Conservation (phyloP, 768 basidiomycete species). For the Rhodotorula graminis region DNA sequence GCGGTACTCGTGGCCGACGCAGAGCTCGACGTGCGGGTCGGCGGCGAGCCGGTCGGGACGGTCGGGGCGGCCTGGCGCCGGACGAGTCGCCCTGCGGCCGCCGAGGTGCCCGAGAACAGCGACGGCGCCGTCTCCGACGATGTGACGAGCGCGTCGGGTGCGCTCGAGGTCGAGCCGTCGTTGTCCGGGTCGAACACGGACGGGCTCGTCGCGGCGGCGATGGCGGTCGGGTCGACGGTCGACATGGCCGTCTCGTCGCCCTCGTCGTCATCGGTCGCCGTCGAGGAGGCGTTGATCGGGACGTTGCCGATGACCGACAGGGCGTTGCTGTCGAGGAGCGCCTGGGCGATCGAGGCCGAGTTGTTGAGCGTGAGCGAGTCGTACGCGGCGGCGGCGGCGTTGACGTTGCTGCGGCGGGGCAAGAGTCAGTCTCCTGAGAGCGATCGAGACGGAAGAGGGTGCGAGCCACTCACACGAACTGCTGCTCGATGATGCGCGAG, state of each 20-base stretch:
- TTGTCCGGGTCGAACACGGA: constrained; percentile 1
- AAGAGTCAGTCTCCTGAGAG: neutral
- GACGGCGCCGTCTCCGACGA: neutral
- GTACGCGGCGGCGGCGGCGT: constrained; percentile 13
- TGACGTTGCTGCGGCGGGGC: constrained; percentile 16
- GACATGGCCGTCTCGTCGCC: neutral
- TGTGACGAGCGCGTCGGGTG: neutral
- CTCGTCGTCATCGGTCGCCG: neutral
- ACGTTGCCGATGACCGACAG: constrained; percentile 25
- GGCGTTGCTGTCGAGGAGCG: constrained; percentile 43
- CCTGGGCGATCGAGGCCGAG: constrained; percentile 48
- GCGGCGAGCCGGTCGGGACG: constrained; percentile 27
- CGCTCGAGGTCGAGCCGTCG: neutral
- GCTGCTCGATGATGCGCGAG: constrained; percentile 51
- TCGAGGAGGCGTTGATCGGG: constrained; percentile 5
- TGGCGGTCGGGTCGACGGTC: neutral
- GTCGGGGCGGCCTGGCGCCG: neutral
- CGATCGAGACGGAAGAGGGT: too few relatives aligned
- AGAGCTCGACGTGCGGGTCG: neutral
- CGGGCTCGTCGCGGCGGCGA: neutral
- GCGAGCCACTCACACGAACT: constrained; percentile 28
- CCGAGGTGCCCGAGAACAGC: neutral
- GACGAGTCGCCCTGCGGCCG: neutral
- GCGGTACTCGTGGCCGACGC: constrained; percentile 23
- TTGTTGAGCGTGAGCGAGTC: constrained; percentile 52